Evolutionary conservation across 2,329 filamentous ascomycete species (phyloP).

Genomic region (Venturia carpophila): DNA sequence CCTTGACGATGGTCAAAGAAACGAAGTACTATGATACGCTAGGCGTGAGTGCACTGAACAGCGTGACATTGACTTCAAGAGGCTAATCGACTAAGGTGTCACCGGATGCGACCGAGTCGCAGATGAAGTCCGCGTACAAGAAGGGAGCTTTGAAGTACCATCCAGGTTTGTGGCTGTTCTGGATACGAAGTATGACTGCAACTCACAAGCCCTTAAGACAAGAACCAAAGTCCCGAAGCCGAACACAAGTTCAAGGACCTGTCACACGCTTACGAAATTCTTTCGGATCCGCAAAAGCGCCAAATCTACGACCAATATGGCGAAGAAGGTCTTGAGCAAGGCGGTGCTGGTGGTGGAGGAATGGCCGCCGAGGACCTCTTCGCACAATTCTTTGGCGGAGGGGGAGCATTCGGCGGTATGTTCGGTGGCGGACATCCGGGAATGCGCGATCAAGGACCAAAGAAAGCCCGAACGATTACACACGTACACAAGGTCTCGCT

Average conservation of each 20-base stretch:
- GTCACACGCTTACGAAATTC: slow-evolving; percentile 89
- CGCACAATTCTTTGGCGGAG: slow-evolving; percentile 87
- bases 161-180: slow-evolving; percentile 55
- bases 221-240: slow-evolving; percentile 91
- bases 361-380: slow-evolving; percentile 97
- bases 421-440: slow-evolving; percentile 58
- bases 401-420: slow-evolving; percentile 59
- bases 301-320: slow-evolving; percentile 94
- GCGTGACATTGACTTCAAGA: neutral
- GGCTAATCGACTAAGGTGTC: slow-evolving; percentile 51
- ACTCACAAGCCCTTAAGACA: slow-evolving; percentile 54
- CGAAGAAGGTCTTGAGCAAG: slow-evolving; percentile 84
- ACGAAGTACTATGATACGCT: slow-evolving; percentile 72
- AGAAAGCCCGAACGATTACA: slow-evolving; percentile 91
- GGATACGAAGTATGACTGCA: neutral
- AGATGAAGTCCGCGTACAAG: slow-evolving; percentile 89
- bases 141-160: slow-evolving; percentile 76
- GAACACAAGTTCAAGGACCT: slow-evolving; percentile 99
- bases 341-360: slow-evolving; percentile 67
- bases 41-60: slow-evolving; percentile 48
- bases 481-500: slow-evolving; percentile 98
- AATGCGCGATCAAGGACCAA: slow-evolving; percentile 72
- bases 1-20: slow-evolving; percentile 64
- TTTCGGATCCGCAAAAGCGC: slow-evolving; percentile 88
- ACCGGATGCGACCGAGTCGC: slow-evolving; percentile 70